These are phyloP conservation scores for Paracoccidioides lutzii DNA, from an alignment of 2,329 filamentous ascomycete genomes.

Conservation along the genomic window DNA sequence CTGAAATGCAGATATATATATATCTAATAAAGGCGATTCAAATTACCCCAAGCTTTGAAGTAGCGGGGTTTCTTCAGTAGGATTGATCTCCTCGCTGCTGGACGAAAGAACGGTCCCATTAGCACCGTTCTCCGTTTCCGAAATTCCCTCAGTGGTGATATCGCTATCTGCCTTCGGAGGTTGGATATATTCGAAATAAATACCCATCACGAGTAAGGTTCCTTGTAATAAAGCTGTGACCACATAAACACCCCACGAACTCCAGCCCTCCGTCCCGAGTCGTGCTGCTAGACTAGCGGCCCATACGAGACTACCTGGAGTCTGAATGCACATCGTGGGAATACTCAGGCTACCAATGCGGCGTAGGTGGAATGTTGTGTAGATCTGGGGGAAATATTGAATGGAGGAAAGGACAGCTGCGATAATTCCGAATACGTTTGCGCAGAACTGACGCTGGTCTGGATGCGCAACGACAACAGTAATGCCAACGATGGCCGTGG, in stretches of 20 bases:
- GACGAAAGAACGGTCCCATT: background rate
- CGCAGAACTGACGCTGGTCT: conserved; percentile 59
- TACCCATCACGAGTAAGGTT: conserved; percentile 62
- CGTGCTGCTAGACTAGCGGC: conserved; percentile 70
- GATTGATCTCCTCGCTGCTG: conserved; percentile 6
- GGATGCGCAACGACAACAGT: conserved; percentile 56
- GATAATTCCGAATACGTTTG: conserved; percentile 70
- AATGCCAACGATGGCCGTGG: conserved; percentile 49
- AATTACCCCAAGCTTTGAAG: conserved; percentile 7
- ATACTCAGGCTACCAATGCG: conserved; percentile 86
- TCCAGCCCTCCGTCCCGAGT: conserved; percentile 76
- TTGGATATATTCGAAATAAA: conserved; percentile 49
- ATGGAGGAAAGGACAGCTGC: conserved; percentile 66
- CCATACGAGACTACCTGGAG: conserved; percentile 82
- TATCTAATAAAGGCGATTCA: background rate
- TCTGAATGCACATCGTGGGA: conserved; percentile 97
- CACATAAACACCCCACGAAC: conserved; percentile 84
- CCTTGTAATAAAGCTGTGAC: conserved; percentile 80
- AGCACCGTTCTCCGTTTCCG: background rate
- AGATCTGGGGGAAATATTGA: conserved; percentile 93
- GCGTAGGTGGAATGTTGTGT: conserved; percentile 73
- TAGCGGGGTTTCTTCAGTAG: conserved; percentile 14
- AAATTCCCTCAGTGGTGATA: background rate
- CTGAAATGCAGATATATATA: background rate
- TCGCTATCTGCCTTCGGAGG: conserved; percentile 33